Conservation (phyloP, 2,329 filamentous ascomycete species). For the Phialocephala sp. region DNA sequence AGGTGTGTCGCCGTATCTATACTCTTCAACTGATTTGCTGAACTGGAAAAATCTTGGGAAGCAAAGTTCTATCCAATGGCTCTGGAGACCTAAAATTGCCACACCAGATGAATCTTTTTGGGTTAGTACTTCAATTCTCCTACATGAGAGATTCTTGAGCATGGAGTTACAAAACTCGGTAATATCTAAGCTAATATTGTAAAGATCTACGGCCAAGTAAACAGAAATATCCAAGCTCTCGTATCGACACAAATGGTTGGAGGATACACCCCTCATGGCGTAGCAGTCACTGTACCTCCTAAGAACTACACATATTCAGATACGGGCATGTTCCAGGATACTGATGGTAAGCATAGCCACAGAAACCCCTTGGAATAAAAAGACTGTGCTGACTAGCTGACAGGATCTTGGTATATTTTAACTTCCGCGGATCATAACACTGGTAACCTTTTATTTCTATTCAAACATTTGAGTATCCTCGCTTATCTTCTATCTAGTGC, state of each 20-base stretch:
- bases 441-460: slow-evolving; percentile 33
- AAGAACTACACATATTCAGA: slow-evolving; percentile 48
- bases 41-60: slow-evolving; percentile 48
- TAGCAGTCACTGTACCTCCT: slow-evolving; percentile 47
- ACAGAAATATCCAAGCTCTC: slow-evolving; percentile 47
- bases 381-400: background rate
- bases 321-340: slow-evolving; percentile 49
- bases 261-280: slow-evolving; percentile 40
- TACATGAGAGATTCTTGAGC: background rate
- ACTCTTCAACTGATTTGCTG: slow-evolving; percentile 48
- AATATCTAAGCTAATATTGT: slow-evolving; percentile 6
- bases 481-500: slow-evolving; percentile 4
- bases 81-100: slow-evolving; percentile 50
- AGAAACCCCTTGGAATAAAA: slow-evolving; percentile 32
- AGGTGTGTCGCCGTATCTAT: slow-evolving; percentile 46
- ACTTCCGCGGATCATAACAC: slow-evolving; percentile 49
- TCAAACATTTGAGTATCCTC: background rate
- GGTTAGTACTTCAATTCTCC: slow-evolving; percentile 35
- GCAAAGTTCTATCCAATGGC: slow-evolving; percentile 44
- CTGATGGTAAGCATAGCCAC: slow-evolving; percentile 4
- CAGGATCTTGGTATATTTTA: slow-evolving; percentile 47
- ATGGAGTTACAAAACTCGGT: background rate
- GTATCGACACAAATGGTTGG: slow-evolving; percentile 43
- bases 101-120: slow-evolving; percentile 49
- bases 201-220: slow-evolving; percentile 48